Conservation (phyloP, 2,329 filamentous ascomycete genomes). For the Fusarium coicis region DNA sequence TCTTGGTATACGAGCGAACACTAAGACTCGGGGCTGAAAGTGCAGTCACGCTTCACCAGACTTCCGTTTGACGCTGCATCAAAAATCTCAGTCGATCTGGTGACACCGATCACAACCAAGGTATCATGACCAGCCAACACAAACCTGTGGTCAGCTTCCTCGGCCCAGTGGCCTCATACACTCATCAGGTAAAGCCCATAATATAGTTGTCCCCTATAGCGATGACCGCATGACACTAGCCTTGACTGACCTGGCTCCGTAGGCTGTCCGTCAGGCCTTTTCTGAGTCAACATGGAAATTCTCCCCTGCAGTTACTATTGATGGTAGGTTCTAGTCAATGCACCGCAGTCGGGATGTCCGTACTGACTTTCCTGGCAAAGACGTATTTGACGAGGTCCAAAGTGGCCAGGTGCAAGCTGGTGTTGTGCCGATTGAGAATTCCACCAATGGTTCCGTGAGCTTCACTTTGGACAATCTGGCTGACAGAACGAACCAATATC, state of each 20-base stretch:
- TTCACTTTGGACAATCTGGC: conserved; percentile 91
- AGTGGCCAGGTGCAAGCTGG: conserved; percentile 72
- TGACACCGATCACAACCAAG: conserved; percentile 16
- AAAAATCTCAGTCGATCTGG: conserved; percentile 5
- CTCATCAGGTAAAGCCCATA: conserved; percentile 57
- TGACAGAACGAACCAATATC: conserved; percentile 72
- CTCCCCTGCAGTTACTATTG: conserved; percentile 63
- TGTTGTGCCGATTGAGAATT: conserved; percentile 96
- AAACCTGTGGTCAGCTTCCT: conserved; percentile 61
- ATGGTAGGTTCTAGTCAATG: conserved; percentile 49
- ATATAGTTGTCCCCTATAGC: conserved; percentile 1
- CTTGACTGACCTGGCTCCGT: conserved; percentile 22
- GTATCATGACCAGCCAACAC: conserved; percentile 42
- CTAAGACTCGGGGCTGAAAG: not conserved
- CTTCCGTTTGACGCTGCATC: not conserved
- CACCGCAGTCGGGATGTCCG: not conserved
- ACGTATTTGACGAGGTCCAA: conserved; percentile 85
- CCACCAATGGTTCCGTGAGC: conserved; percentile 90
- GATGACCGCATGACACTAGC: conserved; percentile 33
- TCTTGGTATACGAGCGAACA: not conserved
- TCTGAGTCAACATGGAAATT: conserved; percentile 59
- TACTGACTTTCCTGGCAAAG: conserved; percentile 52
- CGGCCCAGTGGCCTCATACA: conserved; percentile 62
- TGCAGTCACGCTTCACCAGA: not conserved
- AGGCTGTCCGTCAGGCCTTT: conserved; percentile 62